These are phyloP conservation scores for Podaxis sp. DNA, from an alignment of 768 basidiomycete species.

Conservation along the genomic window DNA sequence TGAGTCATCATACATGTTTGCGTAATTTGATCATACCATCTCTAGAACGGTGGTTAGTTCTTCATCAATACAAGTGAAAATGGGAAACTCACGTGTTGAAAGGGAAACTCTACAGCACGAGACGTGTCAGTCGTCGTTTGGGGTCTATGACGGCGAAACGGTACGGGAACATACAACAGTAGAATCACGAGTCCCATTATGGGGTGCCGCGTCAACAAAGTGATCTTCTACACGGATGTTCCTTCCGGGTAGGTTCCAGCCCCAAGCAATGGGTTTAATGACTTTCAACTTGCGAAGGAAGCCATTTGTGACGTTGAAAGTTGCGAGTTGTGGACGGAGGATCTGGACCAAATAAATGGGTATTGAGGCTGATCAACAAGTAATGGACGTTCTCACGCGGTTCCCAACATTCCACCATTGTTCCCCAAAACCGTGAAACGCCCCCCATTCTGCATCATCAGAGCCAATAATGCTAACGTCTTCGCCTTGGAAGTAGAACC, in stretches of 20 bases:
- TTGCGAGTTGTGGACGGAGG: slow-evolving; percentile 45
- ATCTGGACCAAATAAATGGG: slow-evolving; percentile 20
- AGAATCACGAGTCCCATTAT: slow-evolving; percentile 35
- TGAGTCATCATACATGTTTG: not conserved
- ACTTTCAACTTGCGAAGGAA: slow-evolving; percentile 35
- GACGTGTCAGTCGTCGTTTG: not conserved
- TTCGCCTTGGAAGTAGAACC: slow-evolving; percentile 43
- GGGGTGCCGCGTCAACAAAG: slow-evolving; percentile 38
- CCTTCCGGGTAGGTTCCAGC: slow-evolving; percentile 38
- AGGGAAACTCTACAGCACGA: slow-evolving; percentile 32
- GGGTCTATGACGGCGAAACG: not conserved
- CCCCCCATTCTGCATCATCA: slow-evolving; percentile 35
- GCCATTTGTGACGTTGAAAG: slow-evolving; percentile 45
- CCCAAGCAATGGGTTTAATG: slow-evolving; percentile 51
- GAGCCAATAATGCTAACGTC: slow-evolving; percentile 41
- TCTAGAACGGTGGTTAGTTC: not conserved
- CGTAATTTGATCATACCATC: slow-evolving; percentile 7
- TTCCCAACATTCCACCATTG: slow-evolving; percentile 50
- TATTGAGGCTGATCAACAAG: not conserved
- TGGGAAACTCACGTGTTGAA: slow-evolving; percentile 39
- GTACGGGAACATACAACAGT: slow-evolving; percentile 26
- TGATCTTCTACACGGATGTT: slow-evolving; percentile 39
- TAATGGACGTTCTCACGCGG: slow-evolving; percentile 26
- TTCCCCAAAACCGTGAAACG: slow-evolving; percentile 46
- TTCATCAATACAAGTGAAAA: not conserved